A percentile compares a stretch with the other conserved stretches of the same genome.
Conservation (phyloP, 768 basidiomycete genomes). For the Lactarius tabidus region DNA sequence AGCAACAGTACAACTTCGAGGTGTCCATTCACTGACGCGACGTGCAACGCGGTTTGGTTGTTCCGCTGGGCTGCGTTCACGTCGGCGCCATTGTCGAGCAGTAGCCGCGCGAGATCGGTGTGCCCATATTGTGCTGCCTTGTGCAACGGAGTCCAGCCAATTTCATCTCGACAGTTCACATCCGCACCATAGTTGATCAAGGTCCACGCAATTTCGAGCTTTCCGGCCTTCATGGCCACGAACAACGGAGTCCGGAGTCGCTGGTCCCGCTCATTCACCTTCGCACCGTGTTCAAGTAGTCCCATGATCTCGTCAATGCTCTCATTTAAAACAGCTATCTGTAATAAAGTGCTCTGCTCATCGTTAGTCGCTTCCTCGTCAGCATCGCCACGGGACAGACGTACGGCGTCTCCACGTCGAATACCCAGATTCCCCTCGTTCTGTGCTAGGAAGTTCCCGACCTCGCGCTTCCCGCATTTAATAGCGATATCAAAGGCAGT, state of each 20-base stretch:
- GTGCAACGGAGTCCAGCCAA: neutral
- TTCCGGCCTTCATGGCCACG: neutral
- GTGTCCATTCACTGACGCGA: neutral
- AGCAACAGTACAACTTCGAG: neutral
- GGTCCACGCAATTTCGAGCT: neutral
- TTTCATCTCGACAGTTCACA: neutral
- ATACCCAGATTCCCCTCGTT: accelerated
- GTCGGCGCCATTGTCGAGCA: neutral
- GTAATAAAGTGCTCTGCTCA: neutral
- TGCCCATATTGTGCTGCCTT: neutral
- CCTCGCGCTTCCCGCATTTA: neutral
- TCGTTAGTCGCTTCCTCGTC: neutral
- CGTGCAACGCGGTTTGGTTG: neutral
- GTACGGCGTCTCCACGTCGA: neutral
- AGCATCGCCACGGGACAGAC: too few species aligned
- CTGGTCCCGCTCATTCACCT: neutral
- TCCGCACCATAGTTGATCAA: neutral
- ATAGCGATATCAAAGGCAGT: neutral
- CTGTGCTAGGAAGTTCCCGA: neutral
- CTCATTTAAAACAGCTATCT: neutral
- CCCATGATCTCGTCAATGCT: neutral
- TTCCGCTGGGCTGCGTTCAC: neutral
- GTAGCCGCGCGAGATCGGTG: neutral
- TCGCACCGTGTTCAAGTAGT: neutral
- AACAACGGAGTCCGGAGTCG: neutral